Percentiles rank a stretch among this genome's conserved stretches.
phyloP scores from a whole-genome alignment of 2,329 filamentous ascomycete genomes.

The Talaromyces marneffei region DNA sequence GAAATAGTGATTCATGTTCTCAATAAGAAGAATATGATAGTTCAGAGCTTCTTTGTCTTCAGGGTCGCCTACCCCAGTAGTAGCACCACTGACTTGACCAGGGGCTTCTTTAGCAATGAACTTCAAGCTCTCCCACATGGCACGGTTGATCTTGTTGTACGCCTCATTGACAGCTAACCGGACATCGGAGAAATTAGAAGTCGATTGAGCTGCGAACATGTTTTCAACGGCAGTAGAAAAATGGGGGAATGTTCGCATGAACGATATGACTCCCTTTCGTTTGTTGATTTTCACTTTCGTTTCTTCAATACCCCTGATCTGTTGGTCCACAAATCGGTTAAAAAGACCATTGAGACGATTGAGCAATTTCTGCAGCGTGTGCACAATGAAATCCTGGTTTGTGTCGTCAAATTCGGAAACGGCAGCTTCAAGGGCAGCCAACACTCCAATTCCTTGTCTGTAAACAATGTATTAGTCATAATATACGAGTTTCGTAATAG shows the following conservation, averaged over 20 bases:
- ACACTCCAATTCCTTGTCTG: slow-evolving; percentile 82
- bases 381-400: slow-evolving; percentile 86
- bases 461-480: slow-evolving; percentile 18
- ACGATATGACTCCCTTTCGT: slow-evolving; percentile 90
- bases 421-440: slow-evolving; percentile 74
- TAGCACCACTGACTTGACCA: slow-evolving; percentile 48
- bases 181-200: slow-evolving; percentile 58
- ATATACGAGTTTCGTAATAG: background rate
- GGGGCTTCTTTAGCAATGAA: slow-evolving; percentile 76
- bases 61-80: slow-evolving; percentile 52
- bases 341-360: slow-evolving; percentile 69
- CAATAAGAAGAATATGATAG: slow-evolving; percentile 93
- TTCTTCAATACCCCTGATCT: slow-evolving; percentile 92
- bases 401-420: slow-evolving; percentile 75
- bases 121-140: slow-evolving; percentile 96
- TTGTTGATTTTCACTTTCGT: slow-evolving; percentile 99
- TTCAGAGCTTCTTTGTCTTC: slow-evolving; percentile 97
- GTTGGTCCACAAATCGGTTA: slow-evolving; percentile 85
- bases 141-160: slow-evolving; percentile 81
- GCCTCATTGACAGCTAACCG: slow-evolving; percentile 76
- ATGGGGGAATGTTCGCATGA: slow-evolving; percentile 86
- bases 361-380: slow-evolving; percentile 72
- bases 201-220: slow-evolving; percentile 56
- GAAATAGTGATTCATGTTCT: slow-evolving; percentile 97
- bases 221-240: slow-evolving; percentile 80